Percentiles rank a stretch among this genome's conserved stretches.
phyloP scores from a whole-genome alignment of 2,329 filamentous ascomycete species.

The Chaetothyriales sp. region DNA sequence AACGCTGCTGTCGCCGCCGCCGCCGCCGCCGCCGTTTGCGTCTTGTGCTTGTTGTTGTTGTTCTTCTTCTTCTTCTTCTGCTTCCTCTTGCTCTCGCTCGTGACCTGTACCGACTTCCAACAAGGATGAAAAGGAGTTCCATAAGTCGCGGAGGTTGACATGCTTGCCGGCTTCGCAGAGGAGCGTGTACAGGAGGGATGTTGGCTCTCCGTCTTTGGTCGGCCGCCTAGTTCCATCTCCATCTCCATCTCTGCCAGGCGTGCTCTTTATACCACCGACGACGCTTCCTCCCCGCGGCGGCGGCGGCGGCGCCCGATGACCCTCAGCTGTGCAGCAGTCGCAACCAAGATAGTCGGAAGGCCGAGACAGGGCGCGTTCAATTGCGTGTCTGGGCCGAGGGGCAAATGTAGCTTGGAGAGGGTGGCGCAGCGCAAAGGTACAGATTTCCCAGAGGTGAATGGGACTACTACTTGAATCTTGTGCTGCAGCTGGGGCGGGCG shows the following conservation, averaged over 20 bases:
- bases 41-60: not conserved
- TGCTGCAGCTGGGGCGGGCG: not conserved
- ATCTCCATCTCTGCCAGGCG: not conserved
- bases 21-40: too few species aligned
- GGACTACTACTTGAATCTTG: not conserved
- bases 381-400: conserved; percentile 41
- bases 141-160: conserved; percentile 47
- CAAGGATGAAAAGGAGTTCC: conserved; percentile 38
- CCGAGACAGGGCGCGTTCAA: conserved; percentile 43
- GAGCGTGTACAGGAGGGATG: conserved; percentile 41
- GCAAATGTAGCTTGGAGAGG: conserved; percentile 44
- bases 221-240: conserved; percentile 9
- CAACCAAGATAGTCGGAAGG: conserved; percentile 48
- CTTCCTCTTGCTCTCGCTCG: not conserved
- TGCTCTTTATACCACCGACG: not conserved
- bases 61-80: conserved; percentile 3
- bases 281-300: too few species aligned
- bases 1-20: too few species aligned
- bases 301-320: too few species aligned
- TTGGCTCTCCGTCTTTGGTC: conserved; percentile 19
- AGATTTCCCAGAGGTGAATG: conserved; percentile 37
- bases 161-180: conserved; percentile 47
- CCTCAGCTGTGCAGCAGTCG: conserved; percentile 28
- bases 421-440: conserved; percentile 42
- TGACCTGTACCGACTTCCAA: conserved; percentile 8